A percentile compares a stretch with the other conserved stretches of the same genome.
phyloP scores from a whole-genome alignment of 306 rosid genomes.

The Acacia confusa region DNA sequence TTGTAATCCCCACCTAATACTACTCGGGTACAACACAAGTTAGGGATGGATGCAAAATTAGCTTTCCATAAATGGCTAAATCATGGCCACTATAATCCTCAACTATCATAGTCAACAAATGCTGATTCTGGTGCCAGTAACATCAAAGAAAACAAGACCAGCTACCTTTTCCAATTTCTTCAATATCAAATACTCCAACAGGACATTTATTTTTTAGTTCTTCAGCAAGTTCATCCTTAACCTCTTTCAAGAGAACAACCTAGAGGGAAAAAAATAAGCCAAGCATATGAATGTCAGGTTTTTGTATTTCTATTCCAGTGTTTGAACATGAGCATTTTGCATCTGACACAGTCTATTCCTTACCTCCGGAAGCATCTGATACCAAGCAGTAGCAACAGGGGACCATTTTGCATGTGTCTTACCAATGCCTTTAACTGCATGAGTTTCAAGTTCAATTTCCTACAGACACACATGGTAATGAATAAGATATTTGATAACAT shows the following conservation, averaged over 20 bases:
- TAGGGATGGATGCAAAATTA: conserved; percentile 25
- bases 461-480: conserved; percentile 29
- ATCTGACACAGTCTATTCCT: background rate
- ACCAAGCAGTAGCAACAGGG: conserved; percentile 96
- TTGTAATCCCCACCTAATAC: background rate
- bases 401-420: conserved; percentile 98
- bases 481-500: background rate
- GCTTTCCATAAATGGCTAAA: background rate
- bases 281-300: conserved; percentile 15
- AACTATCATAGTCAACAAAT: background rate
- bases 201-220: conserved; percentile 73
- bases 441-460: conserved; percentile 98
- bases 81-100: conserved; percentile 15
- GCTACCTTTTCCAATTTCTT: conserved; percentile 83
- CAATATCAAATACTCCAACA: conserved; percentile 79
- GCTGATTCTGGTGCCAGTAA: conserved; percentile 9
- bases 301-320: background rate
- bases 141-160: background rate
- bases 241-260: conserved; percentile 66
- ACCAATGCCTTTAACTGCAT: conserved; percentile 95
- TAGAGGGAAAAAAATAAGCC: conserved; percentile 28
- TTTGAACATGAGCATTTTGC: conserved; percentile 11
- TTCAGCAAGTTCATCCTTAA: conserved; percentile 66
- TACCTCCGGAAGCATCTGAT: conserved; percentile 98
- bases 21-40: background rate